A percentile compares a stretch with the other conserved stretches of the same genome.
phyloP scores from a whole-genome alignment of 2,329 filamentous ascomycete genomes.

The Fusarium hainanense region DNA sequence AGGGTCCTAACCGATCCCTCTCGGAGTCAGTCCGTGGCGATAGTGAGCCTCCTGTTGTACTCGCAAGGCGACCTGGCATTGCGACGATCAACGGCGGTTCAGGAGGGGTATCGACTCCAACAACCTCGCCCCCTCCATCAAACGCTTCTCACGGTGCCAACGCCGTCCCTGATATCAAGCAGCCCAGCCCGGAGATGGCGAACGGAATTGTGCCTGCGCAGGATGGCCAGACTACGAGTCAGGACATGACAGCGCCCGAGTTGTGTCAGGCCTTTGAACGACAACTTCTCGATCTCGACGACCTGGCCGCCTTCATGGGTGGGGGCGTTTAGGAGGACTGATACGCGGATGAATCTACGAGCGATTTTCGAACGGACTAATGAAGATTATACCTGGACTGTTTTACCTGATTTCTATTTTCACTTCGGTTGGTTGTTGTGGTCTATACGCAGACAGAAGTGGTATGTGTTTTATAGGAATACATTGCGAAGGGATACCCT shows the following conservation, averaged over 20 bases:
- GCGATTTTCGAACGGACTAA: constrained; percentile 8
- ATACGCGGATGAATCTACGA: constrained; percentile 16
- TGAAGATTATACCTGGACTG: constrained; percentile 23
- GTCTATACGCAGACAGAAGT: constrained; percentile 3
- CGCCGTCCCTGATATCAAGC: constrained; percentile 52
- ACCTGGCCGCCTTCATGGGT: constrained; percentile 71
- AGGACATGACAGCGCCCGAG: constrained; percentile 69
- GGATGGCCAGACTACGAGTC: constrained; percentile 52
- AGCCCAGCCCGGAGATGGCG: constrained; percentile 49
- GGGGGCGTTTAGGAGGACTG: constrained; percentile 61
- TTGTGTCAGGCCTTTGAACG: constrained; percentile 69
- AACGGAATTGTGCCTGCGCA: constrained; percentile 49
- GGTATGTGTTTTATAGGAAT: constrained; percentile 35
- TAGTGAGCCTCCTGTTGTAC: constrained; percentile 63
- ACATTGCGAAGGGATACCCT: constrained; percentile 42
- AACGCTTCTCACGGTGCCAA: constrained; percentile 39
- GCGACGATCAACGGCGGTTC: constrained; percentile 70
- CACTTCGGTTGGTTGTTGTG: not conserved
- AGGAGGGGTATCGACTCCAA: constrained; percentile 60
- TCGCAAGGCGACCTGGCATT: constrained; percentile 63
- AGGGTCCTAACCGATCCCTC: constrained; percentile 51
- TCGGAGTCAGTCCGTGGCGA: constrained; percentile 59
- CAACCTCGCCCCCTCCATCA: constrained; percentile 57
- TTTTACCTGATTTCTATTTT: not conserved
- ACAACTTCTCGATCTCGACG: constrained; percentile 69